phyloP scores from a whole-genome alignment of 805 yeast species.

The Lipomyces mesembrius region DNA sequence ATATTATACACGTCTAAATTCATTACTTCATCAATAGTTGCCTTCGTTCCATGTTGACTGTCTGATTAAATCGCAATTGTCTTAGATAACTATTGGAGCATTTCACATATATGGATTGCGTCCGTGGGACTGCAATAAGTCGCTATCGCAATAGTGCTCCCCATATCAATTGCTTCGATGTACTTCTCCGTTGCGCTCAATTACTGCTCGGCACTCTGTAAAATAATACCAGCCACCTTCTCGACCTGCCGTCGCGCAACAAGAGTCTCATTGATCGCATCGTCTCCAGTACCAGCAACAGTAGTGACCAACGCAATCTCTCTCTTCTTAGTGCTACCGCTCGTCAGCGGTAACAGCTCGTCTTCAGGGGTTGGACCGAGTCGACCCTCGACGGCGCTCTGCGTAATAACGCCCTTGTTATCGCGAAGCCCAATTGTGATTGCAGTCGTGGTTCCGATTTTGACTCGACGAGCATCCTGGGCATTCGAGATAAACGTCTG shows the following conservation, averaged over 20 bases:
- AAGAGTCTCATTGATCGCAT: slow-evolving; percentile 19
- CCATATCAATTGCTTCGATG: neutral
- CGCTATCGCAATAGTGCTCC: neutral
- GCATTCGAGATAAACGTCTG: slow-evolving; percentile 26
- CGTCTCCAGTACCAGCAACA: slow-evolving; percentile 9
- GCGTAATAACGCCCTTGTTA: slow-evolving; percentile 22
- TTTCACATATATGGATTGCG: neutral
- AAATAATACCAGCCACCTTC: slow-evolving; percentile 21
- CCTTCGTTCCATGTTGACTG: neutral
- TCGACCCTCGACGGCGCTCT: slow-evolving; percentile 25
- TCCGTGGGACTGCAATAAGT: neutral
- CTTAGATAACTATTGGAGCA: neutral
- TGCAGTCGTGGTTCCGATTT: slow-evolving; percentile 31
- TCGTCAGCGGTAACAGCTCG: neutral
- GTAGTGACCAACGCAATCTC: slow-evolving; percentile 21
- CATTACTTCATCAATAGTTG: neutral
- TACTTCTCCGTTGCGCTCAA: neutral
- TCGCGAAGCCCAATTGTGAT: slow-evolving; percentile 27
- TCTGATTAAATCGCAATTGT: neutral
- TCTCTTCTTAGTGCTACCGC: slow-evolving; percentile 6
- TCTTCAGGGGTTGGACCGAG: slow-evolving; percentile 5
- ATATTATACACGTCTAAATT: neutral
- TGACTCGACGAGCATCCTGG: slow-evolving; percentile 32
- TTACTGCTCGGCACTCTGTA: neutral
- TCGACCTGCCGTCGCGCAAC: slow-evolving; percentile 22